Evolutionary conservation across 306 rosid genomes (phyloP), one percentile per base, ranked within the genome.

Genomic region (Prunus salicina): DNA sequence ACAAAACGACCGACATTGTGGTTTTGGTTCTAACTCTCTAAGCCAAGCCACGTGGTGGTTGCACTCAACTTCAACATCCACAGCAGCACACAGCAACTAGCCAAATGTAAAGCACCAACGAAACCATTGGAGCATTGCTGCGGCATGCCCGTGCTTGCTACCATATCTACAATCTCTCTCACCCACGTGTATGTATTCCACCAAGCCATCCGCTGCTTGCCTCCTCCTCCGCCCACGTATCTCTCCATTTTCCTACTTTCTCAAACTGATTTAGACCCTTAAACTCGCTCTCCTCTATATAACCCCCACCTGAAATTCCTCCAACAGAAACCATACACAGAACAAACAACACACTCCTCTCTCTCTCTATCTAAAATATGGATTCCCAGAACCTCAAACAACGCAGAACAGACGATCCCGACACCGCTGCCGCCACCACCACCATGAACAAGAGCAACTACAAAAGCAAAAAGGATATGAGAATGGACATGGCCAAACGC

Each of bases 401-500:
- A 2, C 88, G 95, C 34, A 27, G 84, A 28, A 78, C 74, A 12
- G 82, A 50, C 24, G 79, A 82, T 1, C 60, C 78, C 27, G 0
- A 4, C 76, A 0, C 66, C 55, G 12, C 52, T 25, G 19, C n/a
- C 41, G 1, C 62, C 3, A 13, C 72, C 32, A 4, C 20, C 25
- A 5, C 64, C 34, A 52, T 14, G 47, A 12, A 13, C 53, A 47
- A 78, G 20, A 22, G 75, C 66, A 50, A 6, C 16, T 3, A 60
- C 62, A 62, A 47, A 13, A 68, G 8, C 76, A 84, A 61, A 77
- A 69, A 52, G 1, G 74, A 80, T 24, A 74, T 50, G 64, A 76
- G 68, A 76, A 76, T 60, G 74, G 78, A 66, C 27, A 84, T 85
- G 84, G 89, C 98, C 78, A 94, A 88, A 89, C 93, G 95, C 38